A percentile compares a stretch with the other conserved stretches of the same genome.
Evolutionary conservation across 2,329 filamentous ascomycete genomes (phyloP).

Genomic region (Penicillium occitanis): DNA sequence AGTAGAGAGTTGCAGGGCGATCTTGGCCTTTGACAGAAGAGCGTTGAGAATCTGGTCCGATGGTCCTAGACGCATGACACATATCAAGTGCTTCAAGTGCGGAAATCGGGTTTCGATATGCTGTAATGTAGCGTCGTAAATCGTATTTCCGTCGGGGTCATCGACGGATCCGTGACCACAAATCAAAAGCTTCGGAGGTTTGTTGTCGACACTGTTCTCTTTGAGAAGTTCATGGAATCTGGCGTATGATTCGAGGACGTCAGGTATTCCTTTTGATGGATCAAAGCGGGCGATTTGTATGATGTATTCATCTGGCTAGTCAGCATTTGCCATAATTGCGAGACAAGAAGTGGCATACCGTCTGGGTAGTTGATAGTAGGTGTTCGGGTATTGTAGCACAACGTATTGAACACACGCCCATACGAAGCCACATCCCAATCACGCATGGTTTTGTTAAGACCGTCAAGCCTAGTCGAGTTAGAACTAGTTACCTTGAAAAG

Average conservation of each 20-base stretch:
- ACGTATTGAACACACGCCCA: conserved; percentile 69
- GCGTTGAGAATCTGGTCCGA: conserved; percentile 79
- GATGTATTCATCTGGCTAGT: conserved; percentile 64
- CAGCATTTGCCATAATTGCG: conserved; percentile 40
- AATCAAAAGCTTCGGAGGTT: conserved; percentile 69
- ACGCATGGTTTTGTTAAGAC: conserved; percentile 21
- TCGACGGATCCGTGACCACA: conserved; percentile 79
- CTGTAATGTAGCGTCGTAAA: conserved; percentile 71
- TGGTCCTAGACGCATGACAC: conserved; percentile 73
- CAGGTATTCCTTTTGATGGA: conserved; percentile 76
- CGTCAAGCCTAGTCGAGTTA: conserved; percentile 36
- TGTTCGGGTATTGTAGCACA: conserved; percentile 56
- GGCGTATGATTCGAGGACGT: conserved; percentile 73
- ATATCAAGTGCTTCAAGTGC: conserved; percentile 64
- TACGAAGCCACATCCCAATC: conserved; percentile 67
- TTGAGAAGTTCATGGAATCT: conserved; percentile 65
- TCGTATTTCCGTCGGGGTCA: conserved; percentile 70
- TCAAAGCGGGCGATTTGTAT: conserved; percentile 80
- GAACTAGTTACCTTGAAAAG: conserved; percentile 65
- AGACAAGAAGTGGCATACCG: conserved; percentile 33
- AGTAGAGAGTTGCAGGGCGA: conserved; percentile 76
- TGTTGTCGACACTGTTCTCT: conserved; percentile 48
- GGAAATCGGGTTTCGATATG: conserved; percentile 64
- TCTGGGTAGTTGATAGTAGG: conserved; percentile 53
- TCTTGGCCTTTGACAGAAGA: conserved; percentile 68